These are phyloP conservation scores for Fusarium dlaminii DNA, from an alignment of 2,329 filamentous ascomycete species.

Conservation along the genomic window DNA sequence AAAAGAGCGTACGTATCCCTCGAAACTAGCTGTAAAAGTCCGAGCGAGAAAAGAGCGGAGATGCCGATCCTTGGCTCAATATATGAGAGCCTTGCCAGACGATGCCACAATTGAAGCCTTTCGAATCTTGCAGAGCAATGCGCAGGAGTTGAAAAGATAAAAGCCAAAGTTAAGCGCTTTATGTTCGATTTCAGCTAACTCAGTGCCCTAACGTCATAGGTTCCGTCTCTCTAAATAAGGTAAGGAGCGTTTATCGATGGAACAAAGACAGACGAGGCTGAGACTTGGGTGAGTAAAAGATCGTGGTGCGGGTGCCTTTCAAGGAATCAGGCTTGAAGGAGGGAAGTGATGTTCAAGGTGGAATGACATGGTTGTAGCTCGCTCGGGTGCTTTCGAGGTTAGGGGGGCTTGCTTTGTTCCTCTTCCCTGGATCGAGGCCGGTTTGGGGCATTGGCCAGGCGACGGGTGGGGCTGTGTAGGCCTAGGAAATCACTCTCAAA, in stretches of 20 bases:
- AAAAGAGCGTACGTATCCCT: slow-evolving; percentile 39
- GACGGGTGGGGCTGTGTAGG: slow-evolving; percentile 40
- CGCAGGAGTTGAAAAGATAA: slow-evolving; percentile 9
- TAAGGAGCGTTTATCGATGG: slow-evolving; percentile 19
- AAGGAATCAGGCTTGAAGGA: slow-evolving; percentile 35
- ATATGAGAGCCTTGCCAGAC: background rate
- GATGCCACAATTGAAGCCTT: background rate
- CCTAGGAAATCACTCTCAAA: background rate
- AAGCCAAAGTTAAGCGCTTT: slow-evolving; percentile 17
- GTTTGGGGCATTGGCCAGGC: slow-evolving; percentile 45
- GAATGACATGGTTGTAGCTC: slow-evolving; percentile 41
- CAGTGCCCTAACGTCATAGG: slow-evolving; percentile 42
- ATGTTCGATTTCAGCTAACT: slow-evolving; percentile 38
- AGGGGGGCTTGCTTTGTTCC: slow-evolving; percentile 35
- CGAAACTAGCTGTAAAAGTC: slow-evolving; percentile 17
- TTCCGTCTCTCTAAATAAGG: slow-evolving; percentile 11
- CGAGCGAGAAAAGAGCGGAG: slow-evolving; percentile 26
- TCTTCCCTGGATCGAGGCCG: slow-evolving; percentile 35
- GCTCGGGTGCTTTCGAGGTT: slow-evolving; percentile 25
- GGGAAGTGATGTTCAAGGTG: slow-evolving; percentile 39
- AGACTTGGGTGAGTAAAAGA: slow-evolving; percentile 18
- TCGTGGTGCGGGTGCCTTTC: slow-evolving; percentile 17
- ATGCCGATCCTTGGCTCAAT: slow-evolving; percentile 10
- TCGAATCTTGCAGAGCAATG: background rate
- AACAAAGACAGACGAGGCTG: slow-evolving; percentile 25